phyloP scores from a whole-genome alignment of 2,329 filamentous ascomycete species.

The Penicillium sp. region DNA sequence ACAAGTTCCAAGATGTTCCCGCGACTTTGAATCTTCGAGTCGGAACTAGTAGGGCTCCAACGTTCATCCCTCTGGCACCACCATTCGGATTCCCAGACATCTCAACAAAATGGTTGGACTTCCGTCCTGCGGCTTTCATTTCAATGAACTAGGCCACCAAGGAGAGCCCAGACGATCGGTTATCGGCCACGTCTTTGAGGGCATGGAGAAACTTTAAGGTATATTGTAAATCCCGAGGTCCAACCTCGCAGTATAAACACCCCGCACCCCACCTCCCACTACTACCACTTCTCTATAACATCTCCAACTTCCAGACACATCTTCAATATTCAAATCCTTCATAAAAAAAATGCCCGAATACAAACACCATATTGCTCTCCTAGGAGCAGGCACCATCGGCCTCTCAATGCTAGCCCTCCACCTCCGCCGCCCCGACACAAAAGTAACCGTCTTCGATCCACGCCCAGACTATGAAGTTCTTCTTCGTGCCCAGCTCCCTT shows the following conservation, averaged over 20 bases:
- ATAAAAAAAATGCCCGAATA: slow-evolving; percentile 12
- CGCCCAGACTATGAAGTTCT: slow-evolving; percentile 48
- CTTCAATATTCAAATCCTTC: not conserved
- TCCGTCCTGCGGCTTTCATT: too few relatives aligned
- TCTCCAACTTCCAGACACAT: too few relatives aligned
- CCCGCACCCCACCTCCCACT: not conserved
- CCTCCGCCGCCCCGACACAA: slow-evolving; percentile 40
- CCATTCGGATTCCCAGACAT: too few relatives aligned
- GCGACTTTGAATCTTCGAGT: too few relatives aligned
- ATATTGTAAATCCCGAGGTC: not conserved
- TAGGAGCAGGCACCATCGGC: slow-evolving; percentile 50
- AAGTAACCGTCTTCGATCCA: slow-evolving; percentile 52
- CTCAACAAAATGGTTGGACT: too few relatives aligned
- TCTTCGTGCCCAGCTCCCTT: slow-evolving; percentile 43
- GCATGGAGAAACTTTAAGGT: too few relatives aligned
- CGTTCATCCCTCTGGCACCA: too few relatives aligned
- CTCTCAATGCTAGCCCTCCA: slow-evolving; percentile 57
- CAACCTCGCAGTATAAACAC: not conserved
- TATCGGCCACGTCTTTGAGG: too few relatives aligned
- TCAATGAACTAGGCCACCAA: too few relatives aligned
- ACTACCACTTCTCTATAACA: not conserved
- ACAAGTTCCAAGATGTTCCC: too few relatives aligned
- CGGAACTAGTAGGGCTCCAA: too few relatives aligned
- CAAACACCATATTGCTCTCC: slow-evolving; percentile 31
- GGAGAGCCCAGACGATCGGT: too few relatives aligned